Conservation (phyloP, 2,329 filamentous ascomycete genomes). For the Penicillium sp. region DNA sequence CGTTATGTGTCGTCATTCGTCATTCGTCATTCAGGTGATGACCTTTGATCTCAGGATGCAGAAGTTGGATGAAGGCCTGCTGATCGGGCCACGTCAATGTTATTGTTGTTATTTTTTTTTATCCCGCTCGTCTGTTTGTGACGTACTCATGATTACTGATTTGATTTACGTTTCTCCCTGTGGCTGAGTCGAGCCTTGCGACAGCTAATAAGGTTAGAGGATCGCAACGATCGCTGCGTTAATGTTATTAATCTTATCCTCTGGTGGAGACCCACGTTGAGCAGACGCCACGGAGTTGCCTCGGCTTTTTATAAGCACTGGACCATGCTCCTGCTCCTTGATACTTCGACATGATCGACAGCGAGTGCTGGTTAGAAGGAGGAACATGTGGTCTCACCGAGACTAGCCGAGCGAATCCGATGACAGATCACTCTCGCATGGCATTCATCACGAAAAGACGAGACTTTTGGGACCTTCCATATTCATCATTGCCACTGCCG, state of each 20-base stretch:
- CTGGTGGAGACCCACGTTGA: conserved; percentile 20
- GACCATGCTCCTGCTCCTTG: background rate
- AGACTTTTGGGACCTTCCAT: conserved; percentile 8
- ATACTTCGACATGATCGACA: too few relatives aligned
- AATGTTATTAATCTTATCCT: conserved; percentile 10
- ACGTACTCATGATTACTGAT: too few relatives aligned
- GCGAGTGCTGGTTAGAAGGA: too few relatives aligned
- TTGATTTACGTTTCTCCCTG: background rate
- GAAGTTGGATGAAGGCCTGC: too few relatives aligned
- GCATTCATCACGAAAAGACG: background rate
- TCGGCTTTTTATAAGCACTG: conserved; percentile 1
- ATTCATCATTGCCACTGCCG: conserved; percentile 12
- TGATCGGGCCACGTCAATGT: too few relatives aligned
- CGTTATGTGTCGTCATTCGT: too few relatives aligned
- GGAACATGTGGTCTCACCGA: too few relatives aligned
- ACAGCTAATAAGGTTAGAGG: conserved; percentile 12
- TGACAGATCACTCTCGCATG: too few relatives aligned
- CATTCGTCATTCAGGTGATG: too few relatives aligned
- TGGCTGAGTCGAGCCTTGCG: background rate
- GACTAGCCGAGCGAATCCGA: conserved; percentile 10
- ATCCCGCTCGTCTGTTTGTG: too few relatives aligned
- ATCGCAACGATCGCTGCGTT: conserved; percentile 12
- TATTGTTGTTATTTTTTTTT: too few relatives aligned
- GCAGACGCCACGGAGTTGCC: conserved; percentile 11
- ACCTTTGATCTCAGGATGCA: too few relatives aligned